Percentiles rank a stretch among this genome's conserved stretches.
phyloP scores from a whole-genome alignment of 208 protist genomes.

The Leishmania turanica region DNA sequence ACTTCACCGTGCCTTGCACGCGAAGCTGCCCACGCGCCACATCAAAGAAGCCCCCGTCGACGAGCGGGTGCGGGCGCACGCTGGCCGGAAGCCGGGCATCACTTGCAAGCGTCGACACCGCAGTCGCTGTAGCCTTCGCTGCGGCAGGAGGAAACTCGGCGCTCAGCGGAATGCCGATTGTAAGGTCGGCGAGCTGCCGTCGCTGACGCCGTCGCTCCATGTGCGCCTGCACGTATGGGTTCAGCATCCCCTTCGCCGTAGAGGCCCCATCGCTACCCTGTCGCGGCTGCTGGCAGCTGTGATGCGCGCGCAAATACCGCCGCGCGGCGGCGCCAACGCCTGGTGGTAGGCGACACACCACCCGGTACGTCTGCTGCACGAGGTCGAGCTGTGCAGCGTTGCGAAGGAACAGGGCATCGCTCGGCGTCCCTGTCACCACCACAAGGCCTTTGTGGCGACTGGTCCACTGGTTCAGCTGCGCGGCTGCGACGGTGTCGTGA shows the following conservation, averaged over 20 bases:
- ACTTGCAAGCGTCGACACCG: background rate
- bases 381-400: constrained; percentile 63
- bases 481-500: constrained; percentile 7
- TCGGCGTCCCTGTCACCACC: constrained; percentile 39
- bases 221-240: constrained; percentile 45
- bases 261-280: background rate
- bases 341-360: constrained; percentile 63
- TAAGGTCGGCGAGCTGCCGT: background rate
- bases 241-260: constrained; percentile 1
- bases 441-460: constrained; percentile 56
- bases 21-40: constrained; percentile 26
- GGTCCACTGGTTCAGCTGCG: constrained; percentile 53
- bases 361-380: constrained; percentile 61
- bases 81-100: constrained; percentile 8
- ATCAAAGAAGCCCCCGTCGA: constrained; percentile 42
- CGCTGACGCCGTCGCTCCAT: constrained; percentile 12
- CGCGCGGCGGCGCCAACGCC: constrained; percentile 37
- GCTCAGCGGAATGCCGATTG: constrained; percentile 18
- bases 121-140: background rate
- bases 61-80: constrained; percentile 29
- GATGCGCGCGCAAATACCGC: background rate
- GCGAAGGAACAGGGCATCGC: constrained; percentile 62
- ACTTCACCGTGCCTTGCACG: constrained; percentile 17
- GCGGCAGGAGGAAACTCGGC: background rate
- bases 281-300: background rate